Evolutionary conservation across 2,329 filamentous ascomycete genomes (phyloP), one percentile per base, ranked within the genome.

Genomic region (Mariannaea sp.): DNA sequence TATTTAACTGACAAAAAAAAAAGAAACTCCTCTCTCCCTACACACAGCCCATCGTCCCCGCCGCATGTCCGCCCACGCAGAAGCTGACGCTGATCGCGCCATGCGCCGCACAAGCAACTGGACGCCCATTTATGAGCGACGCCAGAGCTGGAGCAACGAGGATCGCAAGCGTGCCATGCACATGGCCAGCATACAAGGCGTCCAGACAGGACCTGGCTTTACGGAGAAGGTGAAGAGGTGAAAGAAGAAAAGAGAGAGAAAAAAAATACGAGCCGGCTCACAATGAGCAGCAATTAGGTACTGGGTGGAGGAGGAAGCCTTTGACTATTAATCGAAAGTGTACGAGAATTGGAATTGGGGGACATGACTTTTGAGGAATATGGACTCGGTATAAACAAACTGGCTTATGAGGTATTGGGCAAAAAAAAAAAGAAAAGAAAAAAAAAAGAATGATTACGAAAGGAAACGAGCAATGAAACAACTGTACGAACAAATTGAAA

Each of bases 101-200:
- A 69, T 71, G 60, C 60, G 65, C 29, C 67, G 67, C 60, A 68
- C 71, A 2, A 65, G 64, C 50, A 65, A 59, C 56, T 84, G 81
- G 81, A 74, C 74, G 60, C 81, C 81, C 7, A 60, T 64, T 14
- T 60, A 75, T 47, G 68, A 74, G 59, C 73, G 76, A 8, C 76
- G 79, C 40, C 77, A 78, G 65, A 81, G 79, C 69, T 84, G 77
- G 73, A 77, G 72, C 62, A 71, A 73, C 29, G 77, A 85, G 68
- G 81, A 82, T 65, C 75, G 75, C 67, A 82, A 81, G 68, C 80
- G 76, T 57, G 70, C 70, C 48, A 62, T 80, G 68, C 79, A 81
- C 61, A 78, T 81, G 77, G 70, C 67, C 40, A 70, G 65, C 49
- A 70, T 78, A 24, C 68, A 64, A 2, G 65, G 63, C 27, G 70